Percentiles rank a stretch among this genome's conserved stretches.
These are phyloP conservation scores for Trichoderma gamsii DNA, from an alignment of 495 filamentous ascomycete species.

Conservation along the genomic window DNA sequence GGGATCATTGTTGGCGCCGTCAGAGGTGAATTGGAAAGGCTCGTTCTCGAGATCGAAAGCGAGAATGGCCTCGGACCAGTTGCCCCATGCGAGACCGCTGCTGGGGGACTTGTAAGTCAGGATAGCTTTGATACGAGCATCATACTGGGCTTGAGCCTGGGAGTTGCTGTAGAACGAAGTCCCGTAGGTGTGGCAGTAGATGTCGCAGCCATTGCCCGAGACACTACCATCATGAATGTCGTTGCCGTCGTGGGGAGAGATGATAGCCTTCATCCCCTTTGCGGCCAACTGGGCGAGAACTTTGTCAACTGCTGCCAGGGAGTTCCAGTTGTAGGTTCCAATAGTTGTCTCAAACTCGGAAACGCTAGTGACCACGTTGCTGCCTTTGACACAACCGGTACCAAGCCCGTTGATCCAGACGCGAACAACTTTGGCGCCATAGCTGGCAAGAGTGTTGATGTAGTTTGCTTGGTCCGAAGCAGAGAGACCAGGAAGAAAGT, in stretches of 20 bases:
- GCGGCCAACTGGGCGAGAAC: slow-evolving; percentile 25
- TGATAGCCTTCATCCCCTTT: slow-evolving; percentile 36
- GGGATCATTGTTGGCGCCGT: slow-evolving; percentile 24
- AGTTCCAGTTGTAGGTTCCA: slow-evolving; percentile 27
- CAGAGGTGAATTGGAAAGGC: slow-evolving; percentile 26
- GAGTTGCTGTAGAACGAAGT: slow-evolving; percentile 29
- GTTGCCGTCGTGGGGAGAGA: slow-evolving; percentile 38
- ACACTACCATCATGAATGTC: not conserved
- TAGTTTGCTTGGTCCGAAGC: slow-evolving; percentile 31
- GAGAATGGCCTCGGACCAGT: slow-evolving; percentile 33
- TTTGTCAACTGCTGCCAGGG: slow-evolving; percentile 31
- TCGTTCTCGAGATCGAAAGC: slow-evolving; percentile 39
- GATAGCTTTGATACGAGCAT: slow-evolving; percentile 29
- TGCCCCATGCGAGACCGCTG: slow-evolving; percentile 31
- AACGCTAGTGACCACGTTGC: slow-evolving; percentile 23
- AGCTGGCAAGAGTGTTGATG: slow-evolving; percentile 26
- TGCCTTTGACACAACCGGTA: slow-evolving; percentile 23
- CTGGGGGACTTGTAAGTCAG: slow-evolving; percentile 28
- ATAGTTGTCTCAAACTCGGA: slow-evolving; percentile 26
- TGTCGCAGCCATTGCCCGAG: slow-evolving; percentile 19
- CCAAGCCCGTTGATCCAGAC: slow-evolving; percentile 28
- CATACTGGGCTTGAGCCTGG: slow-evolving; percentile 27
- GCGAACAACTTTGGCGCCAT: slow-evolving; percentile 32
- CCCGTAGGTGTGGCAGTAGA: slow-evolving; percentile 27
- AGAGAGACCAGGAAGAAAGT: slow-evolving; percentile 31